Evolutionary conservation across 192 early-diverging fungal species (phyloP).

Genomic region (Lobosporangium transversale): DNA sequence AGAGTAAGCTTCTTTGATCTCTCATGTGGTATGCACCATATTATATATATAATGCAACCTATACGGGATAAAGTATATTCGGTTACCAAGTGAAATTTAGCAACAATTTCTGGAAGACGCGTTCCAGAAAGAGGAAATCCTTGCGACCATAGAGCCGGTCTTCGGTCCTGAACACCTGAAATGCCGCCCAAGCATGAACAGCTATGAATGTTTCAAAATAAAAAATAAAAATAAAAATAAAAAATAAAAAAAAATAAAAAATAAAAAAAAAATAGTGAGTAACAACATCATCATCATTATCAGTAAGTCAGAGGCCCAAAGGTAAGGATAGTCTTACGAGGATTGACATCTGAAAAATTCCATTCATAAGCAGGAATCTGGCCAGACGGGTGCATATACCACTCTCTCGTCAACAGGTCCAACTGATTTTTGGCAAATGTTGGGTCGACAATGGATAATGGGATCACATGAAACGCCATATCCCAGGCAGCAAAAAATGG

Average conservation of each 20-base stretch:
- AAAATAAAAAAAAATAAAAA: conserved; percentile 6
- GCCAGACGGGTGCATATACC: conserved; percentile 52
- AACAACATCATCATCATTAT: too few relatives aligned
- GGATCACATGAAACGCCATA: conserved; percentile 44
- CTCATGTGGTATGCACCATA: too few relatives aligned
- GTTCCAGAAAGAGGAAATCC: conserved; percentile 38
- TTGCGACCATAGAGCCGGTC: conserved; percentile 20
- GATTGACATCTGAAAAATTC: conserved; percentile 53
- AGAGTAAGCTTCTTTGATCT: too few relatives aligned
- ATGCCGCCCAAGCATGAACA: conserved; percentile 46
- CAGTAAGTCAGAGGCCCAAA: not conserved
- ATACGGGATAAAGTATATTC: too few relatives aligned
- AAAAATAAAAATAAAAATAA: not conserved
- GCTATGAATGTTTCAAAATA: conserved; percentile 10
- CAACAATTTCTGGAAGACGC: conserved; percentile 46
- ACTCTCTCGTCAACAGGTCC: conserved; percentile 48
- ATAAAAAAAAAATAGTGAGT: not conserved
- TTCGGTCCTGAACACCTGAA: conserved; percentile 46
- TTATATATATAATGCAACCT: too few relatives aligned
- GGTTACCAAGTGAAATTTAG: conserved; percentile 51
- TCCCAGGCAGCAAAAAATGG: conserved; percentile 54
- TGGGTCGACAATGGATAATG: conserved; percentile 38
- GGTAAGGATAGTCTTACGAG: conserved; percentile 42
- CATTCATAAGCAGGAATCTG: conserved; percentile 51
- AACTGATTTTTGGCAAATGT: conserved; percentile 42